Evolutionary conservation across 768 basidiomycete genomes (phyloP), one percentile per base, ranked within the genome.

Genomic region (Podaxis pistillaris): DNA sequence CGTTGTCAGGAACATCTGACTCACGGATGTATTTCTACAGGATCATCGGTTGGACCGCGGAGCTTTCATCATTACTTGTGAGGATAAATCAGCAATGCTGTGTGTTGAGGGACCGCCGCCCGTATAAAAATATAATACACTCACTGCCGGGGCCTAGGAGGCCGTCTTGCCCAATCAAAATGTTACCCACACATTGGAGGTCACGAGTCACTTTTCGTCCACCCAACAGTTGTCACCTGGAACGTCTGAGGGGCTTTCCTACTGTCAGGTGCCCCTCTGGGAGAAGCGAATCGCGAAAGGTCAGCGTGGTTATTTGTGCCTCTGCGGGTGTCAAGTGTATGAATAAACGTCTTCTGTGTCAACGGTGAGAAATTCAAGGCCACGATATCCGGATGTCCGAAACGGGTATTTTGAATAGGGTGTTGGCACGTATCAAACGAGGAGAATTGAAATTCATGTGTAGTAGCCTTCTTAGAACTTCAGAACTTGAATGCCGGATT

Each of bases 241-340:
- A 51, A 26, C 38, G 2, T 8, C 26, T 40, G 4, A 26, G 24
- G n/a, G 57, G 30, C 28, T 33, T 9, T 33, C 44, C 8, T 28
- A n/a, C 36, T 28, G 24, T 60, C 59, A 60, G 59, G 59, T 60
- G 59, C 33, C 36, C 11, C n/a, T 37, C 46, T n/a, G 37, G 12
- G 30, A 19, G 30, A 28, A 38, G 13, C 47, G 37, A 28, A 49
- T 46, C 12, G 7, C 26, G 38, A 13, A 26, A 44, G 40, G 28
- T 30, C 38, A 56, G 24, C 22, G 30, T 40, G 40, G 24, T 38
- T 19, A 26, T 13, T 40, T 30, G 38, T 19, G 13, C 28, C 50
- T 9, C 46, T 37, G 30, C 24, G 22, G 15, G 22, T 13, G n/a
- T 3, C 8, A 2, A 12, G 15, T 53, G 9, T 41, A 60, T 52